A percentile compares a stretch with the other conserved stretches of the same genome.
Conservation (phyloP, 805 yeast species). For the Monosporozyma aquatica region DNA sequence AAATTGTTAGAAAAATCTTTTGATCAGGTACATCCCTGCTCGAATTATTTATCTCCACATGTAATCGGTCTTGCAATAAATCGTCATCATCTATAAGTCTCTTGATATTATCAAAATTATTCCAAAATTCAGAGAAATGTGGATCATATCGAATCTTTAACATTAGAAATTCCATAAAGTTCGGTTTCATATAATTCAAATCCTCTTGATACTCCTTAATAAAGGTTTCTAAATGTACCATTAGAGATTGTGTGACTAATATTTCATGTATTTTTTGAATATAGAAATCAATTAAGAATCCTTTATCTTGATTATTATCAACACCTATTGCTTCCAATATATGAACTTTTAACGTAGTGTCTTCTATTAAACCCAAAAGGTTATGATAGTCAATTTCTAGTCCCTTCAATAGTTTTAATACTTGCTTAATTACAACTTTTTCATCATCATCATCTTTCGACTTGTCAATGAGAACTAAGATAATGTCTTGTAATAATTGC, state of each 20-base stretch:
- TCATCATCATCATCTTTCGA: not conserved
- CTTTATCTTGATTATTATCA: constrained; percentile 14
- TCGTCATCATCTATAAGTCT: not conserved
- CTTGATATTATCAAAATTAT: constrained; percentile 7
- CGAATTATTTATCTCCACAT: constrained; percentile 10
- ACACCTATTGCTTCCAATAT: constrained; percentile 21
- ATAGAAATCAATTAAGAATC: constrained; percentile 22
- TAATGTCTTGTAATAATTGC: constrained; percentile 12
- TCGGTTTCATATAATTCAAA: constrained; percentile 20
- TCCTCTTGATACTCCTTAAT: constrained; percentile 17
- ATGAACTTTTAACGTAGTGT: constrained; percentile 14
- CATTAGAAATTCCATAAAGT: constrained; percentile 12
- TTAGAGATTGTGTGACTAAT: constrained; percentile 12
- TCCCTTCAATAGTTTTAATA: constrained; percentile 9
- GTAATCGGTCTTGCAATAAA: not conserved
- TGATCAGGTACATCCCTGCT: constrained; percentile 11
- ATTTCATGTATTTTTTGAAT: constrained; percentile 15
- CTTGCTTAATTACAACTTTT: constrained; percentile 4
- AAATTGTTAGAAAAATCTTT: constrained; percentile 6
- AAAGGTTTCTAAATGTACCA: constrained; percentile 13
- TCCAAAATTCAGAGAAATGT: constrained; percentile 7
- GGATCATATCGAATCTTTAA: constrained; percentile 13
- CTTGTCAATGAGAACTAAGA: constrained; percentile 7
- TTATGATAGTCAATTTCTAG: constrained; percentile 10
- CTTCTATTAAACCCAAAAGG: constrained; percentile 10